These are phyloP conservation scores for Boletus rubroflammeus DNA, from an alignment of 768 basidiomycete genomes.

Conservation along the genomic window DNA sequence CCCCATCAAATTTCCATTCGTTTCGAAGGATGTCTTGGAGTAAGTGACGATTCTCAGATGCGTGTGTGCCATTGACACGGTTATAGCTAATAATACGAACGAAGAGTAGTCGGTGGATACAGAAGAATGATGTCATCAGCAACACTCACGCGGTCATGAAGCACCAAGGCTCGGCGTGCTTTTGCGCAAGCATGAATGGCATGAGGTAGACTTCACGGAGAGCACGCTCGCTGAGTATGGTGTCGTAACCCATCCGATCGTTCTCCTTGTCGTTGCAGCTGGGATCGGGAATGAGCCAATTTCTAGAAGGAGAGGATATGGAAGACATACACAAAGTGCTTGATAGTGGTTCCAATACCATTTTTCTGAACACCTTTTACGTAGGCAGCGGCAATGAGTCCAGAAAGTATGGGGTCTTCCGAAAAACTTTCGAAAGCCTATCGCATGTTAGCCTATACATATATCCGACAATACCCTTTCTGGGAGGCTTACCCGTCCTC, in stretches of 20 bases:
- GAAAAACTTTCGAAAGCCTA: slow-evolving; percentile 78
- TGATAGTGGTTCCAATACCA: slow-evolving; percentile 76
- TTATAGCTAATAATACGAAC: slow-evolving; percentile 47
- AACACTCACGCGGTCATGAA: slow-evolving; percentile 59
- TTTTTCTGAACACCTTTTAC: slow-evolving; percentile 72
- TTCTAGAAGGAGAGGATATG: not conserved
- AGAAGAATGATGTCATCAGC: not conserved
- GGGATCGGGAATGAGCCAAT: not conserved
- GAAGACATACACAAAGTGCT: slow-evolving; percentile 68
- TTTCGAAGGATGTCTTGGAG: slow-evolving; percentile 59
- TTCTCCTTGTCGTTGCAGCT: slow-evolving; percentile 83
- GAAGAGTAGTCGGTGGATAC: not conserved
- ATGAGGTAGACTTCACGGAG: slow-evolving; percentile 58
- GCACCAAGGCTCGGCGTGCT: slow-evolving; percentile 49
- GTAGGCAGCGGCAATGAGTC: slow-evolving; percentile 65
- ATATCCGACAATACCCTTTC: not conserved
- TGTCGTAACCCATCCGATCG: slow-evolving; percentile 61
- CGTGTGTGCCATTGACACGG: slow-evolving; percentile 73
- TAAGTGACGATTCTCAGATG: slow-evolving; percentile 59
- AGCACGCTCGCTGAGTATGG: slow-evolving; percentile 46
- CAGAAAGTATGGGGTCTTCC: slow-evolving; percentile 74
- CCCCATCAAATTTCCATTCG: slow-evolving; percentile 73
- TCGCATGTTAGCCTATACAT: slow-evolving; percentile 9
- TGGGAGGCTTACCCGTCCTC: slow-evolving; percentile 50
- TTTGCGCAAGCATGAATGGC: slow-evolving; percentile 59